These are phyloP conservation scores for Umbilicus rupestris DNA, from an alignment of 164 flowering plant species.

Conservation along the genomic window DNA sequence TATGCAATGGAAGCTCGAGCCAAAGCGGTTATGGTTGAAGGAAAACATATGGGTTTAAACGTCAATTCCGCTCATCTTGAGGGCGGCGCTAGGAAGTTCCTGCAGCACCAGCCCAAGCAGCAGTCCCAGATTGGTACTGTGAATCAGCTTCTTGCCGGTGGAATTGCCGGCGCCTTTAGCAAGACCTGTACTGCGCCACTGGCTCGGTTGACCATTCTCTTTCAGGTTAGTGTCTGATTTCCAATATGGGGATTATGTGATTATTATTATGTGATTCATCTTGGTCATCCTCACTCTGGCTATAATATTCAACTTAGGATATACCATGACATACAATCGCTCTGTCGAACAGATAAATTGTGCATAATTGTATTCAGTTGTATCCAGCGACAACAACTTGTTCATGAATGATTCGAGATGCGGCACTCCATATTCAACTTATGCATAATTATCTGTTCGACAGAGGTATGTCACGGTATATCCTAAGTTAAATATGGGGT, in stretches of 20 bases:
- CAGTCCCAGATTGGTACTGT: conserved; percentile 47
- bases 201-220: conserved; percentile 42
- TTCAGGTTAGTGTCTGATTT: conserved; percentile 22
- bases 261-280: background rate
- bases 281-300: too few relatives aligned
- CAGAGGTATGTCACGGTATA: too few relatives aligned
- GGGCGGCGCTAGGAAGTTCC: conserved; percentile 36
- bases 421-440: too few relatives aligned
- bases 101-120: conserved; percentile 23
- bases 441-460: too few relatives aligned
- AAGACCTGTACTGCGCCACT: conserved; percentile 50
- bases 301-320: too few relatives aligned
- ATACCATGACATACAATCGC: too few relatives aligned
- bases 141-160: conserved; percentile 54
- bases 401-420: too few relatives aligned
- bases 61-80: conserved; percentile 19
- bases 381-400: too few relatives aligned
- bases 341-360: too few relatives aligned
- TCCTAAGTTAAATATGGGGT: too few relatives aligned
- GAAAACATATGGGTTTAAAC: conserved; percentile 36
- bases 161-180: conserved; percentile 40
- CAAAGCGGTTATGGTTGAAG: conserved; percentile 45
- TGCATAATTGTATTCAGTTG: too few relatives aligned
- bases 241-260: background rate
- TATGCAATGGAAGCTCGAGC: conserved; percentile 49